These are phyloP conservation scores for Phlyctochytrium arcticum DNA, from an alignment of 192 early-diverging fungal genomes.

Conservation along the genomic window DNA sequence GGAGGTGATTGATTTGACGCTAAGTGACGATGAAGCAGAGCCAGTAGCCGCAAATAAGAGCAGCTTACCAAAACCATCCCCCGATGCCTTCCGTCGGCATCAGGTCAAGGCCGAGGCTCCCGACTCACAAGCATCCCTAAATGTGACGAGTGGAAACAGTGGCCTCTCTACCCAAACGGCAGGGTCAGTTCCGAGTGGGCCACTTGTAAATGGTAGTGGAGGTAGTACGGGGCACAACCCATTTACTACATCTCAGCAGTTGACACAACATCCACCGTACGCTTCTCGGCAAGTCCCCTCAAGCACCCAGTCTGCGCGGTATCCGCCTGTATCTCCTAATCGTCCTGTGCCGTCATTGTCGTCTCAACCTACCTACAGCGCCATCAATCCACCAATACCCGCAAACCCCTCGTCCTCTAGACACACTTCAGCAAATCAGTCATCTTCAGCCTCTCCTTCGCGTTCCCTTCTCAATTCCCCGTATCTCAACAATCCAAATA, in stretches of 20 bases:
- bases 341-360: too few species aligned
- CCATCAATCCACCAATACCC: not conserved
- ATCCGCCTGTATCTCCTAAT: too few species aligned
- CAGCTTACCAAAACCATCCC: not conserved
- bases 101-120: not conserved
- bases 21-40: slow-evolving; percentile 19
- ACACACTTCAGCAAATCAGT: not conserved
- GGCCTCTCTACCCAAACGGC: too few species aligned
- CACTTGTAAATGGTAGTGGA: too few species aligned
- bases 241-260: too few species aligned
- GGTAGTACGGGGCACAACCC: too few species aligned
- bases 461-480: not conserved
- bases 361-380: not conserved
- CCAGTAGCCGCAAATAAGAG: not conserved
- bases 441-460: not conserved
- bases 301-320: too few species aligned
- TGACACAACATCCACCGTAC: too few species aligned
- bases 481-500: not conserved
- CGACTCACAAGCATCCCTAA: not conserved
- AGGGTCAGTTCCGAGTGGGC: too few species aligned
- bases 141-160: too few species aligned
- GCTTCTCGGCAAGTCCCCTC: too few species aligned
- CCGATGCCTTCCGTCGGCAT: not conserved
- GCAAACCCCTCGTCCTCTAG: not conserved
- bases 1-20: slow-evolving; percentile 64